Base-by-base conservation (phyloP, 2,329 filamentous ascomycete genomes). In the Venturia carpophila region DNA sequence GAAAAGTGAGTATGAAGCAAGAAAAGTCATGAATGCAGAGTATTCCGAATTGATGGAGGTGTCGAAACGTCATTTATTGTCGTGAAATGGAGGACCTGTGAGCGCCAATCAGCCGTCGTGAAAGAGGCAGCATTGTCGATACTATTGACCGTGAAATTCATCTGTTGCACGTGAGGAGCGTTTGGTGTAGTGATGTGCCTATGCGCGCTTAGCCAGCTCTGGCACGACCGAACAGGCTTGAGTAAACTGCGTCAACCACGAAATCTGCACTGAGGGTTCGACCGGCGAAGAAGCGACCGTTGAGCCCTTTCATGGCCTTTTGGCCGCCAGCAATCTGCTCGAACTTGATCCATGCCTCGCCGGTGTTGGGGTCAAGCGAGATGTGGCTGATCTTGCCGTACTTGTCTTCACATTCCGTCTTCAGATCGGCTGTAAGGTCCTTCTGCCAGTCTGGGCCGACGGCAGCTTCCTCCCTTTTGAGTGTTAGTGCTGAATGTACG, bases 371-470 rank as follows among this genome's bases (percentile, higher is more conserved):
- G 81, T 97, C 93, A 78, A 96, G 84, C 71, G 92, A 86, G 78
- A 97, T 95, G 85, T 99, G 94, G 76, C 97, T 92, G 73, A 99
- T 93, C 72, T 93, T 90, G 73, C 94, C 94, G 82, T 97, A 99
- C 82, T 94, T 96, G 72, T 87, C 84, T 80, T 96, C 90, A 75
- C 93, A 96, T 82, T 99, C 94, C 73, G 86, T 83, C 77, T 90
- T 89, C 74, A 99, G 90, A 74, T 99, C 94, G 75, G 92, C 88
- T 79, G 97, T 92, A 70, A 99, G 83, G 72, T 97, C 92, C 75
- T 96, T 95, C 74, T 92, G 83, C 93, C 94, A 99, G 70, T 79
- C 78, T 69, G 95, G 91, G 73, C 88, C 90, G 80, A 90, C 86
- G 81, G 95, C 91, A 76, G 88, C 90, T 80, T 90, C 87, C 82